Percentiles rank a stretch among this genome's conserved stretches.
These are phyloP conservation scores for Wallemia mellicola DNA, from an alignment of 1,284 basidiomycete species.

Conservation along the genomic window DNA sequence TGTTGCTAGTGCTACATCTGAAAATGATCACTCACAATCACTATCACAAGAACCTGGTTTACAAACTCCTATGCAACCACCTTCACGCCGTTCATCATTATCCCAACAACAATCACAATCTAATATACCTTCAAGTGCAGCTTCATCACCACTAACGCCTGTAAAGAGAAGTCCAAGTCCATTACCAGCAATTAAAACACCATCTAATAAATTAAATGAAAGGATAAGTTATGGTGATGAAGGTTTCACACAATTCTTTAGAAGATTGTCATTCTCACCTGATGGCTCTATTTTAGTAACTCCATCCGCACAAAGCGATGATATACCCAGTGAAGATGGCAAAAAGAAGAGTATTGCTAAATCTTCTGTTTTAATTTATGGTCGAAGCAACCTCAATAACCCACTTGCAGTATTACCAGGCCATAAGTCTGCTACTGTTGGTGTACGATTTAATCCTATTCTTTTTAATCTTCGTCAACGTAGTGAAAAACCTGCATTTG, in stretches of 20 bases:
- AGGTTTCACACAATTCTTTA: conserved; percentile 81
- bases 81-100: conserved; percentile 35
- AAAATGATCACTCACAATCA: conserved; percentile 12
- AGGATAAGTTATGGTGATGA: conserved; percentile 59
- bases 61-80: conserved; percentile 34
- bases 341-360: conserved; percentile 21
- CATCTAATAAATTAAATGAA: conserved; percentile 9
- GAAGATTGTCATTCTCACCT: conserved; percentile 71
- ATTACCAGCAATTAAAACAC: conserved; percentile 43
- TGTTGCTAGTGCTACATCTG: background rate
- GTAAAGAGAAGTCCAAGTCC: conserved; percentile 62
- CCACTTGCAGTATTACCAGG: conserved; percentile 86
- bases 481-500: conserved; percentile 32
- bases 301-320: conserved; percentile 84
- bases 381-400: conserved; percentile 65
- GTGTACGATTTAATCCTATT: conserved; percentile 74
- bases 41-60: too few relatives aligned
- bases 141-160: conserved; percentile 7
- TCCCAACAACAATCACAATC: background rate
- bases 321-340: conserved; percentile 16
- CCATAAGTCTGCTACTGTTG: conserved; percentile 79
- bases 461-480: conserved; percentile 45
- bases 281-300: conserved; percentile 79
- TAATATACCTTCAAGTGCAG: background rate
- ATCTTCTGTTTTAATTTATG: conserved; percentile 73